Base-by-base conservation (phyloP, 78 protist genomes). In the Protostelium mycophagum region DNA sequence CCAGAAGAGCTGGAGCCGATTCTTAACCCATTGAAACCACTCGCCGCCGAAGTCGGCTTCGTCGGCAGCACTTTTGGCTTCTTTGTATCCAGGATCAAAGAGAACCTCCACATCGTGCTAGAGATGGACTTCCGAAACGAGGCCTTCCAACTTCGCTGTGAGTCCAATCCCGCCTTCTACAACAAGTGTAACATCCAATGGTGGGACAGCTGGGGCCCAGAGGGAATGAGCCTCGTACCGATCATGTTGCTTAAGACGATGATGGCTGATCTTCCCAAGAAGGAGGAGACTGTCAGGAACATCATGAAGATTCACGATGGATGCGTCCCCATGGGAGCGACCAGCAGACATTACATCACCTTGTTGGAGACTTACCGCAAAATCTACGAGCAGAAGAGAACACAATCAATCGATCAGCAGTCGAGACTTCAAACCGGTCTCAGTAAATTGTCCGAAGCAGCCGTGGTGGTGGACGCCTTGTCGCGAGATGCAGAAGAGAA, bases 101-200 rank as follows among this genome's bases (percentile, higher is more conserved):
- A 0, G 31, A 90, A 93, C 73, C 84, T 95, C 88, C 97, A 95
- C 90, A 90, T 97, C 25, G 93, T 37, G 38, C 88, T 97, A 39
- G 28, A 29, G 38, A 38, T 96, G 89, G 96, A 97, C 88, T 96
- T 93, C 36, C 34, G 87, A 25, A 84, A 93, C 73, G 36, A 90
- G 23, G 28, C 25, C 37, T 97, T 95, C 84, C 35, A 10, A 5
- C 0, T 28, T 28, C 88, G 92, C 37, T 94, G 96, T 85, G 93
- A 91, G 89, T 39, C 88, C 85, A 96, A 95, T 89, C 98, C 98
- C 23, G 97, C 98, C 35, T 94, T 97, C 34, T 94, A 35, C 95
- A 94, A 96, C 25, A 36, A 86, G 31, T 90, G 95, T 87, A 0
- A 36, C 31, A 88, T 96, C 38, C 84, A 63, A 86, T 96, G 97